Evolutionary conservation across 2,329 filamentous ascomycete species (phyloP).

Genomic region (Trichoderma harzianum): DNA sequence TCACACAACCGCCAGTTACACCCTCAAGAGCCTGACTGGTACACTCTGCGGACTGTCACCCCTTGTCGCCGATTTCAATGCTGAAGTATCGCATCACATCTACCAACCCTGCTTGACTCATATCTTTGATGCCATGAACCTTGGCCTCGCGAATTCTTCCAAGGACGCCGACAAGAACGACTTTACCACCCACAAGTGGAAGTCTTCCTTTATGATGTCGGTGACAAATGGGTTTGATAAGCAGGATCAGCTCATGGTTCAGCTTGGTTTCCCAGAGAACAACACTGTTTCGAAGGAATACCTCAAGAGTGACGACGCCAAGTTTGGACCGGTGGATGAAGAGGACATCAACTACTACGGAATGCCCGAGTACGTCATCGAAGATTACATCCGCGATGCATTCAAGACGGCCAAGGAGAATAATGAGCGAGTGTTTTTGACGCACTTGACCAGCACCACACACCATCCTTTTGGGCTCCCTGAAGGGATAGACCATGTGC

Average conservation of each 20-base stretch:
- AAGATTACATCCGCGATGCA: slow-evolving; percentile 32
- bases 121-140: slow-evolving; percentile 31
- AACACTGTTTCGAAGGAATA: slow-evolving; percentile 31
- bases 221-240: slow-evolving; percentile 33
- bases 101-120: slow-evolving; percentile 45
- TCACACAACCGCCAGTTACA: slow-evolving; percentile 41
- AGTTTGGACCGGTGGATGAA: slow-evolving; percentile 28
- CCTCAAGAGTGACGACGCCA: slow-evolving; percentile 28
- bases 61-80: slow-evolving; percentile 40
- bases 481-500: slow-evolving; percentile 21
- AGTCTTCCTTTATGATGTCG: slow-evolving; percentile 32
- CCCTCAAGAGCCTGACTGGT: slow-evolving; percentile 41
- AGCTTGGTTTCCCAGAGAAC: slow-evolving; percentile 29
- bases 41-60: slow-evolving; percentile 41
- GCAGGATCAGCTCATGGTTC: slow-evolving; percentile 28
- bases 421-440: slow-evolving; percentile 32
- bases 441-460: slow-evolving; percentile 34
- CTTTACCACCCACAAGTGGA: slow-evolving; percentile 29
- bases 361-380: slow-evolving; percentile 31
- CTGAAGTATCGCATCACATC: slow-evolving; percentile 39
- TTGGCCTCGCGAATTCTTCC: slow-evolving; percentile 19
- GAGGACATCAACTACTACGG: slow-evolving; percentile 34
- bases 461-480: slow-evolving; percentile 34
- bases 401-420: slow-evolving; percentile 29
- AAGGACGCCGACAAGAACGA: slow-evolving; percentile 18